Percentiles rank a stretch among this genome's conserved stretches.
phyloP scores from a whole-genome alignment of 2,329 filamentous ascomycete genomes.

The Monilinia polystroma region DNA sequence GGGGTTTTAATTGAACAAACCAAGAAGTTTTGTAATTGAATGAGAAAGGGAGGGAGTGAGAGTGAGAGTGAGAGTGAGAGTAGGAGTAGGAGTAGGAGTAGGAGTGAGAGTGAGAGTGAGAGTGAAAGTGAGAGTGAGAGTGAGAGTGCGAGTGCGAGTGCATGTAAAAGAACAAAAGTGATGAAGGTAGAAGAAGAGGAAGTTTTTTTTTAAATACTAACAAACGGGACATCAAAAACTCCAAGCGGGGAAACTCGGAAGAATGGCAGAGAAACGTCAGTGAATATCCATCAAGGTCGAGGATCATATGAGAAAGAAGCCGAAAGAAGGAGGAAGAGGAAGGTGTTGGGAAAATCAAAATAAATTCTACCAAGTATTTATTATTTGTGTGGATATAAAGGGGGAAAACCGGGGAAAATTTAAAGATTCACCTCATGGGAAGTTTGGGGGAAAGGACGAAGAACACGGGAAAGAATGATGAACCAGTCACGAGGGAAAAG shows the following conservation, averaged over 20 bases:
- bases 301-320: not conserved
- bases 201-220: not conserved
- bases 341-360: not conserved
- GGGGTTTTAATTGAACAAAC: not conserved
- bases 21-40: not conserved
- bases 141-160: not conserved
- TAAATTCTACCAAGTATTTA: not conserved
- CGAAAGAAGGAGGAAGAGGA: conserved; percentile 13
- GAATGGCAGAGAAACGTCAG: not conserved
- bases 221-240: not conserved
- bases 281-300: conserved; percentile 3
- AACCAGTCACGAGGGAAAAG: not conserved
- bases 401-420: not conserved
- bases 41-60: not conserved
- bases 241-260: not conserved
- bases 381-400: not conserved
- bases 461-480: conserved; percentile 1
- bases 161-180: conserved; percentile 11
- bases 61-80: not conserved
- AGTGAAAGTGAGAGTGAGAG: not conserved
- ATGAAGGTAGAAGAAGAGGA: not conserved
- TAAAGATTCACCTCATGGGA: not conserved
- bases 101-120: not conserved
- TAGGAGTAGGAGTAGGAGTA: too few species aligned
- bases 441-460: not conserved